phyloP scores from a whole-genome alignment of 345 rosid species.

The Dipteronia dyeriana region DNA sequence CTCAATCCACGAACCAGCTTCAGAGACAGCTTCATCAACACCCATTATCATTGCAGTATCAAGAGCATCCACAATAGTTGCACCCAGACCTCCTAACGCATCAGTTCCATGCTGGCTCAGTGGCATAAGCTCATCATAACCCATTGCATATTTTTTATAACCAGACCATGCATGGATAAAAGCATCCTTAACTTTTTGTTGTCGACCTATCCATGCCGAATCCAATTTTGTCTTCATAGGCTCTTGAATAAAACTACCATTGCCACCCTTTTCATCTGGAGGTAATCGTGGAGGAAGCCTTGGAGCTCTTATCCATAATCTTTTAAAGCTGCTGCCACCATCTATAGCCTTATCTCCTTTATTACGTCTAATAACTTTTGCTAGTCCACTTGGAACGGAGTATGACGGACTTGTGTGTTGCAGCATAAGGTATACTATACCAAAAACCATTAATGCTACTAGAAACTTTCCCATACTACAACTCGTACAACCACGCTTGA shows the following conservation, averaged over 20 bases:
- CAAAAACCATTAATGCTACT: slow-evolving; percentile 59
- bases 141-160: slow-evolving; percentile 84
- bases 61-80: slow-evolving; percentile 93
- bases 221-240: slow-evolving; percentile 28
- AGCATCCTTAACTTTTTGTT: slow-evolving; percentile 76
- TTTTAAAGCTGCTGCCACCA: slow-evolving; percentile 45
- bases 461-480: slow-evolving; percentile 92
- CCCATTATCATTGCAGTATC: slow-evolving; percentile 99
- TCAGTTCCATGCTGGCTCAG: slow-evolving; percentile 68
- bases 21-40: slow-evolving; percentile 69
- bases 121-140: slow-evolving; percentile 95
- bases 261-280: slow-evolving; percentile 61
- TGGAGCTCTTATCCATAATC: slow-evolving; percentile 75
- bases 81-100: slow-evolving; percentile 97
- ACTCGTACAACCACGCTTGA: slow-evolving; percentile 57
- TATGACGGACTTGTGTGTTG: slow-evolving; percentile 45
- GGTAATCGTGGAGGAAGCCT: slow-evolving; percentile 88
- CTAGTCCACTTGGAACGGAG: slow-evolving; percentile 35
- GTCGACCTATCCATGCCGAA: slow-evolving; percentile 66
- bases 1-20: slow-evolving; percentile 89
- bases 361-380: slow-evolving; percentile 24
- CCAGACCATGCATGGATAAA: slow-evolving; percentile 95
- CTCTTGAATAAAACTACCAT: slow-evolving; percentile 27
- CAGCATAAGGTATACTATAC: slow-evolving; percentile 62
- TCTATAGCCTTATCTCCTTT: slow-evolving; percentile 41